Base-by-base conservation (phyloP, 2,329 filamentous ascomycete species). In the Coleophoma crateriformis region DNA sequence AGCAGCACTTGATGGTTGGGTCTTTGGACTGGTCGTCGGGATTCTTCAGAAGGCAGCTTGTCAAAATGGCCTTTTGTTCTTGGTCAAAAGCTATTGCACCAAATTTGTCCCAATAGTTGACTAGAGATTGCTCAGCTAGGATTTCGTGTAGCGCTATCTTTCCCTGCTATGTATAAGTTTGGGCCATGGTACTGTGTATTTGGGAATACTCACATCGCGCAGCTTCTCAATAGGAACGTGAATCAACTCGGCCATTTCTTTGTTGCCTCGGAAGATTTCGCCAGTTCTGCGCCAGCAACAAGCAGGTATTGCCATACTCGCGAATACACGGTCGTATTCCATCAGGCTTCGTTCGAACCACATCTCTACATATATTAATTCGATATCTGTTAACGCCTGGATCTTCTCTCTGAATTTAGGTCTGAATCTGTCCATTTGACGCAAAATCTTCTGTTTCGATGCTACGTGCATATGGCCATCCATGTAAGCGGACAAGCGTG, bases 41-140 rank as follows among this genome's bases (percentile, higher is more conserved):
- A 58, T 84, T 91, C 68, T 96, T 96, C 54, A 99, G 72, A 11
- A 88, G 87, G 66, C 94, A 99, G 57, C 88, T 92, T 19, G 94
- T 99, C 58, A 99, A 75, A 62, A 99, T 89, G 19, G 92, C 95
- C 67, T 99, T 96, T 65, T 97, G 94, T 10, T 82, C 85, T 50
- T 86, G 83, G 64, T 99, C 94, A 68, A 99, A 99, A 10, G 94
- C 95, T 61, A 99, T 97, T 5, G 90, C 92, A 46, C 92, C 91
- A 64, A 99, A 99, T 63, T 99, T 96, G 69, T 99, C 94, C 94
- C 94, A 99, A 64, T 99, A 99, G 61, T 89, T 88, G 48, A 97
- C 94, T 53, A 96, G 81, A 38, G 91, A 95, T 54, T 95, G 90
- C 71, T 99, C 94, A 2, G 90, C 90, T 41, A 99, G 82, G 55